Base-by-base conservation (phyloP, 805 yeast genomes). In the Saturnispora dispora region DNA sequence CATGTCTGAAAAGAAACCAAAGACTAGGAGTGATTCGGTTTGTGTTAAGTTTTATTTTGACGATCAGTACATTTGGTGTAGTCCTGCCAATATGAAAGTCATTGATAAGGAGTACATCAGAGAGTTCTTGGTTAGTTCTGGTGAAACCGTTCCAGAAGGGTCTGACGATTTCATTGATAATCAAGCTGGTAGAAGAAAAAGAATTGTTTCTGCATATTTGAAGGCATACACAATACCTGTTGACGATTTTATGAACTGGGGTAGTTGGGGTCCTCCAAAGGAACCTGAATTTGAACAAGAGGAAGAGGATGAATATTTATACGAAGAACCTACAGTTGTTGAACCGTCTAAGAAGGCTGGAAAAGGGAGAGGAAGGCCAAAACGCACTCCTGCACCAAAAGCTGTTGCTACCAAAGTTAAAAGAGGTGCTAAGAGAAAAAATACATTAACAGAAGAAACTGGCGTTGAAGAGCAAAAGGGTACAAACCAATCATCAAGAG, bases 1-100 rank as follows among this genome's bases (percentile, higher is more conserved):
- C 57, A 77, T 86, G 28, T 56, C 67, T 25, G 63, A 66, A 17
- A 74, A 72, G 54, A 76, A 72, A 52, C 86, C 88, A 15, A 77
- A 77, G 57, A 56, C 67, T 20, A 57, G 67, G 32, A 61, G 65
- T 43, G 56, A 56, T 36, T 52, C 55, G 6, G 45, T 63, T 3
- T 85, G 67, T 58, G 88, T 85, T 15, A 72, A 85, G 52, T 84
- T 85, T 63, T 80, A 83, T 62, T 78, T 78, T 58, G 91, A 85
- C 62, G 85, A 81, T 60, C 82, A 83, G 15, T 83, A 81, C 60
- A 79, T 79, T 58, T 84, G 90, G 90, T 79, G 80, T 39, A 69
- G 74, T 27, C 58, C 64, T 4, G 62, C 67, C 32, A 89, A 83
- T 54, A 60, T 85, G 36, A 74, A 76, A 55, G 59, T 64, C 2